These are phyloP conservation scores for Papiliotrema fonsecae DNA, from an alignment of 1,284 basidiomycete species.

Conservation along the genomic window DNA sequence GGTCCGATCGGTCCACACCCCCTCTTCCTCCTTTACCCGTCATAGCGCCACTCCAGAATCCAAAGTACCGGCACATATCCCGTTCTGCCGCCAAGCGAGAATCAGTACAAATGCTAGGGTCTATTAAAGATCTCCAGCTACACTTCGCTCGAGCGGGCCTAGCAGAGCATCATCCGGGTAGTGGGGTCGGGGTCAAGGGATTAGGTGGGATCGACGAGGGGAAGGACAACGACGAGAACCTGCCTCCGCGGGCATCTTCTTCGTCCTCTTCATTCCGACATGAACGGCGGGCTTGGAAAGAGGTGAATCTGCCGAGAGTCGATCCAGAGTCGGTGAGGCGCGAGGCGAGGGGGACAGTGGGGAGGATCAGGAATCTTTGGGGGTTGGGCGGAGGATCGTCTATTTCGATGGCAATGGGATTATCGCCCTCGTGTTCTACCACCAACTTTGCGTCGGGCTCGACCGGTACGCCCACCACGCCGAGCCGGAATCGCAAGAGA, in stretches of 20 bases:
- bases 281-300: slow-evolving; percentile 33
- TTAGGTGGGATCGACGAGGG: slow-evolving; percentile 23
- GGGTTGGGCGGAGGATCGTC: slow-evolving; percentile 10
- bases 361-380: slow-evolving; percentile 19
- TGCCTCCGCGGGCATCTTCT: too few species aligned
- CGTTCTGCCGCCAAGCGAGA: slow-evolving; percentile 44
- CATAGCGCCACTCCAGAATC: slow-evolving; percentile 15
- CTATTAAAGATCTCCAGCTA: slow-evolving; percentile 43
- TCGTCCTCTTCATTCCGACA: background rate
- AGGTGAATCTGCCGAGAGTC: slow-evolving; percentile 32
- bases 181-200: slow-evolving; percentile 29
- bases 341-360: slow-evolving; percentile 24
- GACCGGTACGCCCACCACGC: slow-evolving; percentile 10
- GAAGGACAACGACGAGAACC: slow-evolving; percentile 14
- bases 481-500: background rate
- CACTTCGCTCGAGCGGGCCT: slow-evolving; percentile 38
- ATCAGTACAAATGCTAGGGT: slow-evolving; percentile 43
- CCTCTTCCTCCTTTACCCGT: slow-evolving; percentile 2
- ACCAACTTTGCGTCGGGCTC: slow-evolving; percentile 5
- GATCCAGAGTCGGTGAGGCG: slow-evolving; percentile 22
- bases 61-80: slow-evolving; percentile 38
- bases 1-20: background rate
- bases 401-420: slow-evolving; percentile 1
- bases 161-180: slow-evolving; percentile 32
- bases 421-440: slow-evolving; percentile 7